These are phyloP conservation scores for Endoconidiophora laricicola DNA, from an alignment of 2,329 filamentous ascomycete genomes.

Conservation along the genomic window DNA sequence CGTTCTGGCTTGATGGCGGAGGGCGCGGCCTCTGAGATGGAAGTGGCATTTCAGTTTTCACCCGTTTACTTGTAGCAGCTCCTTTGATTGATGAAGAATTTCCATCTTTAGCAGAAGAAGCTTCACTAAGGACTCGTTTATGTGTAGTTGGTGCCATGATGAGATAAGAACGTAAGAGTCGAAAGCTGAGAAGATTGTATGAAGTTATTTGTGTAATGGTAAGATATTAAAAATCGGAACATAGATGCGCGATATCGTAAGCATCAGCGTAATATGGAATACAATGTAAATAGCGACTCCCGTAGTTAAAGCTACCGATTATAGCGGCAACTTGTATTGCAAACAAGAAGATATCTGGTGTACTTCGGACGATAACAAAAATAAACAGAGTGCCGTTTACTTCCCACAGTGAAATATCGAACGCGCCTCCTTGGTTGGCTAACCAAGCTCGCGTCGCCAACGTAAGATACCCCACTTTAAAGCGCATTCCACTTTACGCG, in stretches of 20 bases:
- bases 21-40: neutral
- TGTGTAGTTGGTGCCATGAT: conserved; percentile 3
- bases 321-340: too few species aligned
- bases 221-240: too few species aligned
- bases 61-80: neutral
- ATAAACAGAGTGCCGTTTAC: too few species aligned
- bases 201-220: too few species aligned
- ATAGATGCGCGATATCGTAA: too few species aligned
- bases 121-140: conserved; percentile 6
- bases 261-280: too few species aligned
- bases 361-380: too few species aligned
- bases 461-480: conserved; percentile 2
- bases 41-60: conserved; percentile 5
- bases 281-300: too few species aligned
- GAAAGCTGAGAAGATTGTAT: neutral
- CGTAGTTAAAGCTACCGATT: too few species aligned
- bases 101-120: neutral
- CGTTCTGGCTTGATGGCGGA: conserved; percentile 30
- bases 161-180: neutral
- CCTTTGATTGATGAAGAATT: neutral
- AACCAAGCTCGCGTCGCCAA: neutral
- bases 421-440: conserved; percentile 1
- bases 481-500: conserved; percentile 12
- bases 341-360: too few species aligned
- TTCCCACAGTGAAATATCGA: neutral